A percentile compares a stretch with the other conserved stretches of the same genome.
Evolutionary conservation across 768 basidiomycete species (phyloP).

Genomic region (Kwoniella europaea): DNA sequence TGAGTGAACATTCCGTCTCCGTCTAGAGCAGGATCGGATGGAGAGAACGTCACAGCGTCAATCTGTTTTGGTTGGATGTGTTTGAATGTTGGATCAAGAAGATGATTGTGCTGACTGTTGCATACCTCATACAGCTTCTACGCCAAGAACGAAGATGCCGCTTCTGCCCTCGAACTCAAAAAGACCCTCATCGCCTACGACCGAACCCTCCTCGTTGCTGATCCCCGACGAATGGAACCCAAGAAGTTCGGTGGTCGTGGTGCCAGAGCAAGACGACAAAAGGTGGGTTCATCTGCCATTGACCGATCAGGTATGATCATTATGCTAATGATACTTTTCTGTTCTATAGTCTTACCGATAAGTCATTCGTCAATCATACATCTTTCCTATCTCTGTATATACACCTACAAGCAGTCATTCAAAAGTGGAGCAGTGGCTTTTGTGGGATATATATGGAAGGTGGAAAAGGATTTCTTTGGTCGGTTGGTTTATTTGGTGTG

Average conservation of each 20-base stretch:
- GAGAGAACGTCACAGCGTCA: too few species aligned
- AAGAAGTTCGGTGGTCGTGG: conserved; percentile 99
- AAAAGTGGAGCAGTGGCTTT: conserved; percentile 3
- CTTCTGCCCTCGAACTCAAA: conserved; percentile 95
- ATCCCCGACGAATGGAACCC: conserved; percentile 88
- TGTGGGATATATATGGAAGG: conserved; percentile 11
- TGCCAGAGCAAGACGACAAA: conserved; percentile 97
- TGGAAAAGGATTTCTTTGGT: conserved; percentile 17
- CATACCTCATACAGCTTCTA: conserved; percentile 62
- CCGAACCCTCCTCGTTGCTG: conserved; percentile 63
- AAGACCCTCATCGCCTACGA: conserved; percentile 97
- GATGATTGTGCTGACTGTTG: conserved; percentile 17
- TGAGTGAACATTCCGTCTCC: conserved; percentile 60
- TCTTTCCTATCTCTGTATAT: not conserved
- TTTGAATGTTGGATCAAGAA: not conserved
- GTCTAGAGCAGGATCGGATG: too few species aligned
- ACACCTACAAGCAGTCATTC: not conserved
- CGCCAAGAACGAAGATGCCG: conserved; percentile 98
- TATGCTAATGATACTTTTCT: conserved; percentile 8
- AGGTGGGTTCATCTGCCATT: conserved; percentile 61
- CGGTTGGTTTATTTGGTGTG: conserved; percentile 29
- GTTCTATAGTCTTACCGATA: conserved; percentile 47
- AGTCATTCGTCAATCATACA: conserved; percentile 27
- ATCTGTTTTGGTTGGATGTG: too few species aligned
- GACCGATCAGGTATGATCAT: too few species aligned